phyloP scores from a whole-genome alignment of 306 rosid genomes.

The Fragaria nilgerrensis region DNA sequence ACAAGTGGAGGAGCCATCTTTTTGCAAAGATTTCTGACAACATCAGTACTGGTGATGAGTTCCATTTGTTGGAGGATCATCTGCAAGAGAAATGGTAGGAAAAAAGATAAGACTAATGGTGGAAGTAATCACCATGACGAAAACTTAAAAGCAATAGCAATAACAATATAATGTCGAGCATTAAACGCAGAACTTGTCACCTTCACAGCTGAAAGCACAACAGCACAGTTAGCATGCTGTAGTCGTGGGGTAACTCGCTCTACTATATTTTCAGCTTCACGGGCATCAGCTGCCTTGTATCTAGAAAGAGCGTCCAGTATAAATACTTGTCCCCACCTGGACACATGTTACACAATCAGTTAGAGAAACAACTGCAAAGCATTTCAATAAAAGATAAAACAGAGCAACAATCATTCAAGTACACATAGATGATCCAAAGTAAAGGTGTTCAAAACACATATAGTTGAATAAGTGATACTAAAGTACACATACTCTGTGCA shows the following conservation, averaged over 20 bases:
- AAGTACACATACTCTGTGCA: conserved; percentile 87
- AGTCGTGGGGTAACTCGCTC: conserved; percentile 98
- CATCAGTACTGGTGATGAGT: conserved; percentile 92
- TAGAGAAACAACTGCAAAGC: conserved; percentile 17
- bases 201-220: conserved; percentile 98
- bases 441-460: conserved; percentile 4
- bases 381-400: neutral
- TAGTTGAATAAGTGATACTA: neutral
- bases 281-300: conserved; percentile 95
- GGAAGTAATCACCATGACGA: conserved; percentile 7
- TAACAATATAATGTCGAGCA: conserved; percentile 18
- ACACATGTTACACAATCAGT: conserved; percentile 23
- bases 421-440: neutral
- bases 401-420: neutral
- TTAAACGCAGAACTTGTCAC: conserved; percentile 34
- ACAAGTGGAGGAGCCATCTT: conserved; percentile 99
- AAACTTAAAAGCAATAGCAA: conserved; percentile 23
- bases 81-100: conserved; percentile 39
- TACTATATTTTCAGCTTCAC: conserved; percentile 96
- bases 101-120: conserved; percentile 23
- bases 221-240: conserved; percentile 99
- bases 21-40: conserved; percentile 98
- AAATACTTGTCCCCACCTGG: conserved; percentile 99
- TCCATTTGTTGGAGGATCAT: conserved; percentile 99
- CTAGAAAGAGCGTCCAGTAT: conserved; percentile 95